Evolutionary conservation across 2,329 filamentous ascomycete genomes (phyloP), one percentile per base, ranked within the genome.

Genomic region (Dactylellina parvicollis): DNA sequence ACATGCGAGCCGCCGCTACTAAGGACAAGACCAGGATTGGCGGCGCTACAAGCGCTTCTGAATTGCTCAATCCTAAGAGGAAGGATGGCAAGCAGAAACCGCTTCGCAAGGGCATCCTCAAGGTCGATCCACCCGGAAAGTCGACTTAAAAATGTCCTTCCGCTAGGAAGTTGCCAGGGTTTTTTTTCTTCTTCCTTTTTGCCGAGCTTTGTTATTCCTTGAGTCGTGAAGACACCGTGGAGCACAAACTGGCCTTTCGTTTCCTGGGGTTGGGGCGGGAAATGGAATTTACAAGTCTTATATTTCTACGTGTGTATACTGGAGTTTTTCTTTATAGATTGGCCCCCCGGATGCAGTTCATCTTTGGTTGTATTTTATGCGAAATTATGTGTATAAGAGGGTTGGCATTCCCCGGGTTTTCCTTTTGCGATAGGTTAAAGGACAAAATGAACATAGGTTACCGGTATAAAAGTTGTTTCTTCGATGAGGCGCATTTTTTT

Each of bases 1-100:
- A 9, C n/a, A 12, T 72, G 1, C 46, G 47, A 10, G 22, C 67
- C 1, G 36, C 36, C 3, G 50, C 50, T 18, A 72, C 67, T 20
- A 50, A 72, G 28, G 42, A 50, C 34, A 65, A 72, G 20, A 42
- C 46, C 14, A 65, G 56, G 30, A 65, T 56, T n/a, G 67, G 67
- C 14, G 67, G 67, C 14, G 67, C 49, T 18, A 16, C 30, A 16
- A 40, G 28, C 7, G 26, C 24, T 9, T 4, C 40, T 20, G 28
- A 72, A 20, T 22, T 72, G 2, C 14, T 18, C 3, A n/a, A 59
- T 8, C 54, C 67, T 20, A 64, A 59, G 34, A 49, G 49, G 24
- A 28, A 50, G 36, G 40, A 52, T 16, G 67, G 67, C 12, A 42
- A 42, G 28, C 16, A 44, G n/a, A 40, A 32, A 8, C 34, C 54